These are phyloP conservation scores for Alternaria solani DNA, from an alignment of 2,329 filamentous ascomycete species.

Conservation along the genomic window DNA sequence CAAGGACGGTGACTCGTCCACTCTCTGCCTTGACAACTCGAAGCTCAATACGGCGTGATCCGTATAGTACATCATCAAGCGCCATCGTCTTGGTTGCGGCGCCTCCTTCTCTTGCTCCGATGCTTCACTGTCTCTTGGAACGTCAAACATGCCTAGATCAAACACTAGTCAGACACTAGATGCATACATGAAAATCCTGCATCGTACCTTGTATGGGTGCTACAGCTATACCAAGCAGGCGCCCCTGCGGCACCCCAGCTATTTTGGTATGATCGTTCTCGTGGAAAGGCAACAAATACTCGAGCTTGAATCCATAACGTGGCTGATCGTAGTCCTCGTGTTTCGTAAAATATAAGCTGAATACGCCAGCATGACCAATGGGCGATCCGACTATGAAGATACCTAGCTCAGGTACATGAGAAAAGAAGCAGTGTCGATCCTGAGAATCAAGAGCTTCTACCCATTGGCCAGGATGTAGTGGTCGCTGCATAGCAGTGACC, in stretches of 20 bases:
- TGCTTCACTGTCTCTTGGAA: background rate
- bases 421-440: constrained; percentile 68
- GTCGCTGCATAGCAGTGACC: constrained; percentile 50
- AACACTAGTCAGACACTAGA: background rate
- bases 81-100: constrained; percentile 59
- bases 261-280: constrained; percentile 15
- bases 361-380: constrained; percentile 70
- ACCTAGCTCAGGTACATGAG: constrained; percentile 73
- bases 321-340: constrained; percentile 48
- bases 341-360: constrained; percentile 62
- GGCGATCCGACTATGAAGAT: constrained; percentile 72
- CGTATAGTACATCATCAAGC: constrained; percentile 75
- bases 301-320: constrained; percentile 60
- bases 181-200: background rate
- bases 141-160: constrained; percentile 12
- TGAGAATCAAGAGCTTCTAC: constrained; percentile 21
- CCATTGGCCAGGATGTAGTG: constrained; percentile 27
- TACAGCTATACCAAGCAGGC: constrained; percentile 72
- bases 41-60: constrained; percentile 76
- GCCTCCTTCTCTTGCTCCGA: background rate
- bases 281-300: constrained; percentile 62
- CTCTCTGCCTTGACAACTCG: constrained; percentile 60
- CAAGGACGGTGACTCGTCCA: constrained; percentile 18
- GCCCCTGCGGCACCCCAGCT: constrained; percentile 25
- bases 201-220: constrained; percentile 65